Percentiles rank a stretch among this genome's conserved stretches.
Evolutionary conservation across 495 filamentous ascomycete species (phyloP).

Genomic region (Monascus purpureus): DNA sequence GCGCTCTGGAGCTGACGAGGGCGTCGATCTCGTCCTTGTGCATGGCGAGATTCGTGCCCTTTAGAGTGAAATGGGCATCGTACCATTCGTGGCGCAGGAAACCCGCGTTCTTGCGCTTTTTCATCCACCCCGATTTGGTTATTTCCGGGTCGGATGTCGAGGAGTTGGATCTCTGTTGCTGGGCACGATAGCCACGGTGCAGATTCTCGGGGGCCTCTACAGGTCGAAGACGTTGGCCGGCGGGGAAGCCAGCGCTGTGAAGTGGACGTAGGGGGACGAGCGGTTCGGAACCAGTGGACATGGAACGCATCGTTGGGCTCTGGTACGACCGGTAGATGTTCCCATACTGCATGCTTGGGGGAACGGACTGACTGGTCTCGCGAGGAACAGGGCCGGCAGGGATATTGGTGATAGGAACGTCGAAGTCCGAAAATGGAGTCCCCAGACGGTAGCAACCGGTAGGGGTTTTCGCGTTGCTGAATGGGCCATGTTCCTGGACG

Average conservation of each 20-base stretch:
- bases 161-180: slow-evolving; percentile 11
- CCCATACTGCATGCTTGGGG: slow-evolving; percentile 68
- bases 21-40: slow-evolving; percentile 47
- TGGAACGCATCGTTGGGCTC: slow-evolving; percentile 9
- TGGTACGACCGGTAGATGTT: not conserved
- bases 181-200: slow-evolving; percentile 11
- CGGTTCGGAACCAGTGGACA: slow-evolving; percentile 9
- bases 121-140: slow-evolving; percentile 73
- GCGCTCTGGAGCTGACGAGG: slow-evolving; percentile 33
- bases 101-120: slow-evolving; percentile 80
- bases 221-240: too few relatives aligned
- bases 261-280: slow-evolving; percentile 8
- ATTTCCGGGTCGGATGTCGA: slow-evolving; percentile 20
- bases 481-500: not conserved
- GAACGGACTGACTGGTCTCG: slow-evolving; percentile 72
- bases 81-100: slow-evolving; percentile 91
- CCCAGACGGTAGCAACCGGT: slow-evolving; percentile 32
- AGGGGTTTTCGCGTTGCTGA: slow-evolving; percentile 6
- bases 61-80: slow-evolving; percentile 73
- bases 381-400: slow-evolving; percentile 55
- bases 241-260: slow-evolving; percentile 6
- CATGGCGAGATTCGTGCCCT: slow-evolving; percentile 74
- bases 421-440: slow-evolving; percentile 79
- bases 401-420: slow-evolving; percentile 71
- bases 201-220: slow-evolving; percentile 22